Percentiles rank a stretch among this genome's conserved stretches.
These are phyloP conservation scores for Plasmodium chabaudi DNA, from an alignment of 169 alveolate species.

Conservation along the genomic window DNA sequence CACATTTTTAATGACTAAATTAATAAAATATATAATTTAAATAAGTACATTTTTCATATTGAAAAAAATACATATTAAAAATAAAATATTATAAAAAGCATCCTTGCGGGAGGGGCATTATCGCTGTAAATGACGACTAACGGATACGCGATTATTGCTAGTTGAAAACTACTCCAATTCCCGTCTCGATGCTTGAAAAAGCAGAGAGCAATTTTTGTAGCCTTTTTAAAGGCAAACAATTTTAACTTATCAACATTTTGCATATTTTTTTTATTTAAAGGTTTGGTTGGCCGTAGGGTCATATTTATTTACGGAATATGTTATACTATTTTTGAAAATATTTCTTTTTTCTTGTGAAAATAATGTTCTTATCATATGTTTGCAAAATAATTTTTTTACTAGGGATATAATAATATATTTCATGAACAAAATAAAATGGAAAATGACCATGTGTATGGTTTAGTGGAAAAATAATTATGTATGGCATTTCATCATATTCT, in stretches of 20 bases:
- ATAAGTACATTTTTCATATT: conserved; percentile 51
- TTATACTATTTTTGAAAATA: background rate
- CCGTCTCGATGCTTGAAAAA: conserved; percentile 94
- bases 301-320: too few relatives aligned
- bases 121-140: conserved; percentile 99
- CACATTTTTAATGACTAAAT: too few relatives aligned
- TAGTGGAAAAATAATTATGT: too few relatives aligned
- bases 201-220: conserved; percentile 96
- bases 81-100: conserved; percentile 13
- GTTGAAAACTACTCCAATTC: conserved; percentile 99
- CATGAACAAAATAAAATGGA: too few relatives aligned
- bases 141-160: conserved; percentile 99
- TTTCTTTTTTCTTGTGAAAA: background rate
- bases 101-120: conserved; percentile 99
- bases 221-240: conserved; percentile 82
- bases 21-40: background rate
- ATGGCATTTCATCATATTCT: too few relatives aligned
- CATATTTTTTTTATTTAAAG: background rate
- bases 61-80: conserved; percentile 61
- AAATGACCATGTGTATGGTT: too few relatives aligned
- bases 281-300: too few relatives aligned
- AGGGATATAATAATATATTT: too few relatives aligned
- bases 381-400: background rate
- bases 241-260: conserved; percentile 26
- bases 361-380: background rate